Evolutionary conservation across 1,284 basidiomycete genomes (phyloP), one percentile per base, ranked within the genome.

Genomic region (Tylopilus sp.): DNA sequence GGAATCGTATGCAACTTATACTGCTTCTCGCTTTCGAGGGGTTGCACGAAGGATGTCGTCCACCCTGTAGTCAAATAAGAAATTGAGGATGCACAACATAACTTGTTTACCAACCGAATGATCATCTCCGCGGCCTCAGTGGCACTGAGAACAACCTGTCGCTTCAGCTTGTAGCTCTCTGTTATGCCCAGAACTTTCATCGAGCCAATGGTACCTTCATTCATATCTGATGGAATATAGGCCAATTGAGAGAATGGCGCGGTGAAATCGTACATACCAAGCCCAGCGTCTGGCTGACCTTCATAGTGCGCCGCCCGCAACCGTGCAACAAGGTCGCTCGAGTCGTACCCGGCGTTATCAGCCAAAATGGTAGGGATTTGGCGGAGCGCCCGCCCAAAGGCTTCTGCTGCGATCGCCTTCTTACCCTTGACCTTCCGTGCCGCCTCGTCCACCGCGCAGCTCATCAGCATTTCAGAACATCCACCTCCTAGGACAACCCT

Each of bases 71-170:
- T 39, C 24, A 41, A 54, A 51, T 55, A 49, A 62, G 56, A 50
- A 28, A 15, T n/a, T 5, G 54, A 48, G 40, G 19, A 24, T 20
- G 20, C 9, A 37, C 24, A 48, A 35, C n/a, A 26, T 47, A 43
- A 44, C n/a, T 7, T 29, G 15, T 37, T 17, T 40, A 80, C 91
- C 33, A 73, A 94, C 85, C 96, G 83, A 61, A 99, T 81, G 61
- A 98, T 98, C 94, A 99, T 98, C 78, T 99, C 97, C 2, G 94
- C 90, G 10, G 96, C 97, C 72, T 99, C 97, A 57, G 87, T 94
- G 2, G 97, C 95, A 63, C 91, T 94, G 48, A 92, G 75, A 5
- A 99, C 88, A 0, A 99, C 95, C 74, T 98, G 95, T 41, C 88
- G 79, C 77, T 99, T 99, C 59, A 99, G 79, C 79, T 99, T 99